These are phyloP conservation scores for Solanum dulcamara DNA, from an alignment of 257 asterid genomes.

Conservation along the genomic window DNA sequence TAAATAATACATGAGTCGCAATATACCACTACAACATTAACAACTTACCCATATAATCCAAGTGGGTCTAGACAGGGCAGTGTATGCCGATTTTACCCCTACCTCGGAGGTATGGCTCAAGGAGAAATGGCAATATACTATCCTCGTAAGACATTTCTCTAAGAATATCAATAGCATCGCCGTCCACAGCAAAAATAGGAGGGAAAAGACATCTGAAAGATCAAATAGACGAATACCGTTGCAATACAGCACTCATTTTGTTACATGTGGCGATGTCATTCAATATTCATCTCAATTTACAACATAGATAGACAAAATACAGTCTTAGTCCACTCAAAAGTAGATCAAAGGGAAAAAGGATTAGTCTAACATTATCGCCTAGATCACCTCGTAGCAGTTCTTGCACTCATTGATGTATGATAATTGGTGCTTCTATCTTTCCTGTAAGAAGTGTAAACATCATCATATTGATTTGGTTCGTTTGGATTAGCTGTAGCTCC, in stretches of 20 bases:
- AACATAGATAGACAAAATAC: not conserved
- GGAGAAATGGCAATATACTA: not conserved
- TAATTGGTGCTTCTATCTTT: slow-evolving; percentile 83
- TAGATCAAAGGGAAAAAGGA: not conserved
- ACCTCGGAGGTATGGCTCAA: not conserved
- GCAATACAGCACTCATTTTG: not conserved
- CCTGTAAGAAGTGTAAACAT: slow-evolving; percentile 84
- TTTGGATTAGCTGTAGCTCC: slow-evolving; percentile 80
- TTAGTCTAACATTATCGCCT: not conserved
- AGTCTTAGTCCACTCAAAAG: not conserved
- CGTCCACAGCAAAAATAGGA: not conserved
- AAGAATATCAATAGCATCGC: not conserved
- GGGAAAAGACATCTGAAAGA: not conserved
- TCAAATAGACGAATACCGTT: not conserved
- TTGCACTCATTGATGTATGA: slow-evolving; percentile 75
- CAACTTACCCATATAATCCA: not conserved
- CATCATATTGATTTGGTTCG: slow-evolving; percentile 80
- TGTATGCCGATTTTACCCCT: not conserved
- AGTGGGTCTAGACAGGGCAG: not conserved
- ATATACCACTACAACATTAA: not conserved
- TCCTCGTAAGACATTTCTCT: not conserved
- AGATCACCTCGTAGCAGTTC: slow-evolving; percentile 36
- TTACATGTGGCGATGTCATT: not conserved
- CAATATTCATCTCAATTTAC: not conserved
- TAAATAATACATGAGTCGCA: not conserved